Evolutionary conservation across 352 stramenopile genomes (phyloP), one percentile per base, ranked within the genome.

Genomic region (Peronospora destructor): DNA sequence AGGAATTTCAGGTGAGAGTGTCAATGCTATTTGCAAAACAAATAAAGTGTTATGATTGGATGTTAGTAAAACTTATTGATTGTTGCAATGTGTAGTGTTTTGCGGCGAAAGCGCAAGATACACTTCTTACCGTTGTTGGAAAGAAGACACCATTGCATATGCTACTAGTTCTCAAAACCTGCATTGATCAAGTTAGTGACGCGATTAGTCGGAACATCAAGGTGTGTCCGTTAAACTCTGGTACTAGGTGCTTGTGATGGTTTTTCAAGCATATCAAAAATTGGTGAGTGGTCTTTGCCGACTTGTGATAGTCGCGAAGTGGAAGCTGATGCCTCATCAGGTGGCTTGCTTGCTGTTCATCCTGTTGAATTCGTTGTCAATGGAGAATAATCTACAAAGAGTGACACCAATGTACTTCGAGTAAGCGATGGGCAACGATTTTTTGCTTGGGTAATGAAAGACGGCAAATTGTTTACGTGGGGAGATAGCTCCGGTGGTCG

Each of bases 131-230:
- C 3, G 51, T 84, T 16, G 48, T 51, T 2, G 45, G 58, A 4
- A 75, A 77, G 39, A 76, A 77, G 42, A 89, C 81, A 23, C 81
- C 81, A 2, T 52, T 91, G 34, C 71, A 86, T 33, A 87, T 89
- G 81, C 51, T 91, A 25, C 59, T 88, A 7, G n/a, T n/a, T n/a
- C 73, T 91, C 39, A 87, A 88, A 39, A 45, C 56, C 11, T 84
- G 72, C 44, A 76, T 91, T 41, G 73, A 87, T 39, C 41, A 49
- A 39, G 68, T 89, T 37, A 80, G 69, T 38, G 73, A 85, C 26
- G 59, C 61, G 2, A 77, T 88, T 29, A 73, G 61, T 4, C 51
- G 45, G 25, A 84, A 84, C 32, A 44, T 89, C n/a, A 65, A 74
- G 40, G 60, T 71, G 3, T 71, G 81, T 30, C n/a, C n/a, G n/a